These are phyloP conservation scores for Carallia brachiata DNA, from an alignment of 345 rosid genomes.

Conservation along the genomic window DNA sequence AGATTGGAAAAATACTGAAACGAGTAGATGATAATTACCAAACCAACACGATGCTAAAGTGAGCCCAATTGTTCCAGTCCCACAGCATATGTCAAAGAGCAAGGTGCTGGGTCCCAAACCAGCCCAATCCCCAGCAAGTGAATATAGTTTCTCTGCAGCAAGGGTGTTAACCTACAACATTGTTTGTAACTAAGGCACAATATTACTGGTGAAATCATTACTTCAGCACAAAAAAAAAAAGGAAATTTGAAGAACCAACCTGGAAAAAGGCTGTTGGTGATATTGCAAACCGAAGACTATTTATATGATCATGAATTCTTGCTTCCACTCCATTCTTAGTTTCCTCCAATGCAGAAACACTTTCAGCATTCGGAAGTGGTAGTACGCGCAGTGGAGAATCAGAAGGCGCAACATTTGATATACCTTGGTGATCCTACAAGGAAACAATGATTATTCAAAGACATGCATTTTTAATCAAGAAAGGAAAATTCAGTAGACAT, in stretches of 20 bases:
- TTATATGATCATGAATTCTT: conserved; percentile 82
- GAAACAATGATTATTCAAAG: conserved; percentile 8
- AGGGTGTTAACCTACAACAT: conserved; percentile 73
- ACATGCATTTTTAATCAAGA: neutral
- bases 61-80: conserved; percentile 95
- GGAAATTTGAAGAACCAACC: conserved; percentile 34
- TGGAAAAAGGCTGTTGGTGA: conserved; percentile 98
- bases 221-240: conserved; percentile 4
- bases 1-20: neutral
- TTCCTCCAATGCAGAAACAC: conserved; percentile 27
- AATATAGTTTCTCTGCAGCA: conserved; percentile 93
- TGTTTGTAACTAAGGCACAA: neutral
- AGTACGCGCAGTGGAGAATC: conserved; percentile 69
- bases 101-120: conserved; percentile 78
- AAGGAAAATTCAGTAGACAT: neutral
- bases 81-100: conserved; percentile 92
- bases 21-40: conserved; percentile 54
- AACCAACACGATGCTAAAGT: conserved; percentile 92
- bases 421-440: conserved; percentile 84
- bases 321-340: conserved; percentile 46
- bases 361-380: conserved; percentile 41
- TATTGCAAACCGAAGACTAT: conserved; percentile 70
- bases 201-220: neutral
- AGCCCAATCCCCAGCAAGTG: conserved; percentile 99
- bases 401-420: conserved; percentile 86